Conservation (phyloP, 1,284 basidiomycete species). For the Sporisorium sorghi region DNA sequence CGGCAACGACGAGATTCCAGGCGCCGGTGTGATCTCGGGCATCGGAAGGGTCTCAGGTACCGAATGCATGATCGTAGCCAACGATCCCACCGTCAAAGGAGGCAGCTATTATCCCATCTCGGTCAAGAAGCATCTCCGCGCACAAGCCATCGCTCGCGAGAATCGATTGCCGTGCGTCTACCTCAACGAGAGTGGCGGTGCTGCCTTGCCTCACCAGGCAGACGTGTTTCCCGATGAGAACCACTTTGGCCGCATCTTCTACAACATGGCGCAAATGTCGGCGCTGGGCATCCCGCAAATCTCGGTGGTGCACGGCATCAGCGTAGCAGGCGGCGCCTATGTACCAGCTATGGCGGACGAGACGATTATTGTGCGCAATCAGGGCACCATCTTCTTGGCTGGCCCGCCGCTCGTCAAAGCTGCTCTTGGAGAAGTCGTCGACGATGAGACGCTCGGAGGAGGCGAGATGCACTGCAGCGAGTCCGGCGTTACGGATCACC, state of each 20-base stretch:
- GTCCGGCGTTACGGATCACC: constrained; percentile 92
- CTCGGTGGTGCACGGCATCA: constrained; percentile 91
- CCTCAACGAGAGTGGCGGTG: constrained; percentile 92
- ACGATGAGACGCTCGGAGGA: constrained; percentile 86
- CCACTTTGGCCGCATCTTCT: constrained; percentile 95
- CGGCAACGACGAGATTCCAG: constrained; percentile 80
- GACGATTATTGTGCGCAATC: constrained; percentile 91
- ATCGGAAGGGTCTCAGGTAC: constrained; percentile 81
- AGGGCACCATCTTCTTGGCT: constrained; percentile 94
- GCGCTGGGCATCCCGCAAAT: constrained; percentile 90
- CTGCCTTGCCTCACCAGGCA: constrained; percentile 90
- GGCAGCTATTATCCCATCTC: constrained; percentile 80
- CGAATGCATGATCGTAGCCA: constrained; percentile 89
- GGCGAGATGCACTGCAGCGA: constrained; percentile 94
- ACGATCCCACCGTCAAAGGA: constrained; percentile 76
- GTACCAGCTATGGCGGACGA: constrained; percentile 93
- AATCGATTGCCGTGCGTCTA: constrained; percentile 92
- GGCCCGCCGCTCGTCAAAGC: constrained; percentile 95
- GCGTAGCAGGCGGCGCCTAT: constrained; percentile 88
- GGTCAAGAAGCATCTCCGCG: constrained; percentile 93
- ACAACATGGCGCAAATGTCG: constrained; percentile 96
- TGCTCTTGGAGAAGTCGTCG: constrained; percentile 90
- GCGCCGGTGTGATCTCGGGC: constrained; percentile 90
- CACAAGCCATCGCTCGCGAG: constrained; percentile 90
- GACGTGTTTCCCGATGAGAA: constrained; percentile 90